Evolutionary conservation across 1,284 basidiomycete genomes (phyloP).

Genomic region (Puccinia hordei): DNA sequence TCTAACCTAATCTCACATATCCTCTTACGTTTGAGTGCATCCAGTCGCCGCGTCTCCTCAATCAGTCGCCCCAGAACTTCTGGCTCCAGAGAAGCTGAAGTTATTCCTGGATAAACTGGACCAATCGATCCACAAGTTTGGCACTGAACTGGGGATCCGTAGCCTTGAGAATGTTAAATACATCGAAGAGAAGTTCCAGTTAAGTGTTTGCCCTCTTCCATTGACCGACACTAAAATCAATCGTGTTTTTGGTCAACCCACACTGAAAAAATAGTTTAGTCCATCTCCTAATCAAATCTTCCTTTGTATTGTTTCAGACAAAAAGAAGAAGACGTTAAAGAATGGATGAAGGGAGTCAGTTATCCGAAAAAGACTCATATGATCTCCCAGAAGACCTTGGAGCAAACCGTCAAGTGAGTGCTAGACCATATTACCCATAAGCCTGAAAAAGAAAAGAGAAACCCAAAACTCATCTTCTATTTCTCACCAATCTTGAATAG

Average conservation of each 20-base stretch:
- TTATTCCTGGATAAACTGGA: conserved; percentile 71
- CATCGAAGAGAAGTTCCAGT: conserved; percentile 76
- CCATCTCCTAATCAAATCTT: not conserved
- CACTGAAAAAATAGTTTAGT: too few relatives aligned
- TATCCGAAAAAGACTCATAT: conserved; percentile 51
- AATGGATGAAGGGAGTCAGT: conserved; percentile 59
- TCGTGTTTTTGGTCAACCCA: too few relatives aligned
- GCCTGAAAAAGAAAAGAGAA: too few relatives aligned
- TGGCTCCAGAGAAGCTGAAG: conserved; percentile 64
- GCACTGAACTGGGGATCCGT: conserved; percentile 68
- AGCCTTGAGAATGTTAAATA: conserved; percentile 69
- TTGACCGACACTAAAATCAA: not conserved
- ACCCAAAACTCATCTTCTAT: not conserved
- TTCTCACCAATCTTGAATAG: conserved; percentile 59
- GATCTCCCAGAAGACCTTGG: conserved; percentile 29
- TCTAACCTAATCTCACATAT: not conserved
- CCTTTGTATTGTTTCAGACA: conserved; percentile 58
- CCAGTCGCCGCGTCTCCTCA: conserved; percentile 67
- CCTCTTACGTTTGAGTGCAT: not conserved
- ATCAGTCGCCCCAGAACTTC: conserved; percentile 67
- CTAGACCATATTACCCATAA: conserved; percentile 60
- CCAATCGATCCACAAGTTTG: conserved; percentile 69
- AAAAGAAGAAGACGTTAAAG: conserved; percentile 73
- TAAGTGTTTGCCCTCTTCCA: not conserved
- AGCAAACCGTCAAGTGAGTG: conserved; percentile 57